A percentile compares a stretch with the other conserved stretches of the same genome.
Conservation (phyloP, 768 basidiomycete genomes). For the Boletus bicolor region DNA sequence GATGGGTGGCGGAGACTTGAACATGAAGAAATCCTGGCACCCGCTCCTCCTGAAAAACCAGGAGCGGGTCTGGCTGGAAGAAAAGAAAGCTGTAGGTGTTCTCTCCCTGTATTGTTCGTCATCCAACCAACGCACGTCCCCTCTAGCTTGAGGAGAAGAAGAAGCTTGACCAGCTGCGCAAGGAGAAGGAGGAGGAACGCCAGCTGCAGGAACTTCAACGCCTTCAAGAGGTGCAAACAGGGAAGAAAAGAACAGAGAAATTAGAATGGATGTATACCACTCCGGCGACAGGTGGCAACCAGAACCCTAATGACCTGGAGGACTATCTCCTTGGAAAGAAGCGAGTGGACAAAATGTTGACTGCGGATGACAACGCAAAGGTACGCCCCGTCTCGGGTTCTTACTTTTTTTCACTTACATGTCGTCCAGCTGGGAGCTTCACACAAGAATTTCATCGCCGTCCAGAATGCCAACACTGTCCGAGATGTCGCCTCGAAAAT, state of each 20-base stretch:
- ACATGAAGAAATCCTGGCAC: conserved; percentile 99
- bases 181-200: conserved; percentile 97
- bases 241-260: conserved; percentile 90
- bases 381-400: conserved; percentile 33
- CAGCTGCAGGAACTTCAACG: conserved; percentile 95
- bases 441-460: conserved; percentile 90
- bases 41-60: conserved; percentile 97
- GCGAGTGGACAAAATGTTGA: conserved; percentile 93
- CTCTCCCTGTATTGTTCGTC: background rate
- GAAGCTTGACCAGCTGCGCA: conserved; percentile 93
- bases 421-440: conserved; percentile 67
- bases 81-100: conserved; percentile 84
- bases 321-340: conserved; percentile 97
- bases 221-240: conserved; percentile 92
- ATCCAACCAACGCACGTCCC: conserved; percentile 13
- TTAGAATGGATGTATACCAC: conserved; percentile 99
- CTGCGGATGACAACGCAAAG: conserved; percentile 89
- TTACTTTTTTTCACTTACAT: conserved; percentile 4
- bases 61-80: conserved; percentile 99
- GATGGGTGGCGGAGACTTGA: conserved; percentile 98
- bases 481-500: conserved; percentile 92
- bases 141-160: conserved; percentile 94
- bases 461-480: conserved; percentile 88
- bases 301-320: conserved; percentile 90
- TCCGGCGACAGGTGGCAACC: conserved; percentile 83